phyloP scores from a whole-genome alignment of 2,329 filamentous ascomycete genomes.

The Aspergillus unguis region DNA sequence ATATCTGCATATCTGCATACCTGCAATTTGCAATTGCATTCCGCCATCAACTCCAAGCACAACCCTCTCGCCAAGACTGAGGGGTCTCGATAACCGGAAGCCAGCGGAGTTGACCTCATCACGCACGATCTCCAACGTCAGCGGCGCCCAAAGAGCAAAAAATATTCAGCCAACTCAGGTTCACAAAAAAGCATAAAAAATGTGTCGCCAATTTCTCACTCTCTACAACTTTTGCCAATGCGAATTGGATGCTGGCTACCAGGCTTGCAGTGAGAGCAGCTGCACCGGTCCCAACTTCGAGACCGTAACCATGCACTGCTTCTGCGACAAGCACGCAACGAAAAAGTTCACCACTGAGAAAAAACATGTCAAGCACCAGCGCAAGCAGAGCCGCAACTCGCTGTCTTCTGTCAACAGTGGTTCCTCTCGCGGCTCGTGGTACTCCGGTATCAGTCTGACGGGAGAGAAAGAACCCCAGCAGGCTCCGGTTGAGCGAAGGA shows the following conservation, averaged over 20 bases:
- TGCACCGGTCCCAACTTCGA: slow-evolving; percentile 29
- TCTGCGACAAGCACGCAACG: slow-evolving; percentile 35
- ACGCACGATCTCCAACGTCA: slow-evolving; percentile 2
- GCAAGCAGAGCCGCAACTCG: slow-evolving; percentile 13
- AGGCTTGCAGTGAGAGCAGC: slow-evolving; percentile 24
- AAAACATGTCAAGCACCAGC: slow-evolving; percentile 29
- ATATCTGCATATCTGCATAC: too few relatives aligned
- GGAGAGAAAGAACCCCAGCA: slow-evolving; percentile 24
- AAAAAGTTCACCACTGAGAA: slow-evolving; percentile 32
- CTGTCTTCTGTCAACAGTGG: background rate
- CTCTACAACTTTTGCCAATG: slow-evolving; percentile 40
- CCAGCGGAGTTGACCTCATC: slow-evolving; percentile 14
- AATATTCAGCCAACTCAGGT: slow-evolving; percentile 2
- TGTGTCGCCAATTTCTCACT: slow-evolving; percentile 39
- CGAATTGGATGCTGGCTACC: slow-evolving; percentile 34
- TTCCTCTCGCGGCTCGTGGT: slow-evolving; percentile 3
- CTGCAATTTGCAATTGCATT: background rate
- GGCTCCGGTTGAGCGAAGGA: slow-evolving; percentile 18
- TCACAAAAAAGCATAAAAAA: slow-evolving; percentile 11
- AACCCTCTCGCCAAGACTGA: background rate
- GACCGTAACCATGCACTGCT: slow-evolving; percentile 40
- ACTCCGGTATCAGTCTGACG: slow-evolving; percentile 11
- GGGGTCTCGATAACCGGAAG: slow-evolving; percentile 13
- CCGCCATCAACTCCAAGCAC: background rate
- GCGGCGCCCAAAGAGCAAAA: slow-evolving; percentile 6